Evolutionary conservation across 2,329 filamentous ascomycete genomes (phyloP).

Genomic region (Hymenoscyphus fructigenus): DNA sequence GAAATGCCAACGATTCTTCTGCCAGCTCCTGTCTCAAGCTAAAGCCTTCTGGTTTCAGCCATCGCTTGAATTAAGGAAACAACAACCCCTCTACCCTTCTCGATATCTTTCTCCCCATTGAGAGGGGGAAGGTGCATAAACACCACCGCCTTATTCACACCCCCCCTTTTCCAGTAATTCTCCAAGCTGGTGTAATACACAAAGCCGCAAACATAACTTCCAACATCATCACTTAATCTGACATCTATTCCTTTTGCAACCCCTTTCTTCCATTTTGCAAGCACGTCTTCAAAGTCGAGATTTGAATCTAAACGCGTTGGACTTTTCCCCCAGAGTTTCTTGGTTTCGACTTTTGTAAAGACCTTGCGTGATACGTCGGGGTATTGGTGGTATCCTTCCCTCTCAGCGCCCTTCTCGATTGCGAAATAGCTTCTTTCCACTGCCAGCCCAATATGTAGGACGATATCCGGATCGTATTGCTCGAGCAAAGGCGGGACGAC

Average conservation of each 20-base stretch:
- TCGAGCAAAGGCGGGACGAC: constrained; percentile 57
- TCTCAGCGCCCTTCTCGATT: constrained; percentile 62
- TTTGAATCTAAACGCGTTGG: constrained; percentile 16
- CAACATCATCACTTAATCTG: constrained; percentile 54
- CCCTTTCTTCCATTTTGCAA: constrained; percentile 14
- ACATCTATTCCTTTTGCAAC: constrained; percentile 12
- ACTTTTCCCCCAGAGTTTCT: constrained; percentile 38
- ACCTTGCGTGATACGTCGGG: constrained; percentile 62
- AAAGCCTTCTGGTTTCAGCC: not conserved
- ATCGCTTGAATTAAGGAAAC: constrained; percentile 18
- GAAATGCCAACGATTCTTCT: too few relatives aligned
- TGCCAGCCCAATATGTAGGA: constrained; percentile 78
- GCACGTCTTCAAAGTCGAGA: constrained; percentile 18
- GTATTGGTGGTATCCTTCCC: constrained; percentile 60
- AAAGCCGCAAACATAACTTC: constrained; percentile 72
- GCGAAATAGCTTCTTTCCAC: constrained; percentile 21
- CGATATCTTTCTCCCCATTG: constrained; percentile 12
- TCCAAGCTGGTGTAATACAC: constrained; percentile 69
- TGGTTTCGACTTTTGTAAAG: constrained; percentile 50
- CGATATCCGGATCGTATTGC: constrained; percentile 55
- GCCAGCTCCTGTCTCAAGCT: not conserved
- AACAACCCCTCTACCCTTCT: constrained; percentile 15
- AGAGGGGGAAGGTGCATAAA: constrained; percentile 67
- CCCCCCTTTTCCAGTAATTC: constrained; percentile 47
- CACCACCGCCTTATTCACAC: constrained; percentile 47